Evolutionary conservation across 202 grass and related monocot genomes (phyloP).

Genomic region (Eragrostis tef): DNA sequence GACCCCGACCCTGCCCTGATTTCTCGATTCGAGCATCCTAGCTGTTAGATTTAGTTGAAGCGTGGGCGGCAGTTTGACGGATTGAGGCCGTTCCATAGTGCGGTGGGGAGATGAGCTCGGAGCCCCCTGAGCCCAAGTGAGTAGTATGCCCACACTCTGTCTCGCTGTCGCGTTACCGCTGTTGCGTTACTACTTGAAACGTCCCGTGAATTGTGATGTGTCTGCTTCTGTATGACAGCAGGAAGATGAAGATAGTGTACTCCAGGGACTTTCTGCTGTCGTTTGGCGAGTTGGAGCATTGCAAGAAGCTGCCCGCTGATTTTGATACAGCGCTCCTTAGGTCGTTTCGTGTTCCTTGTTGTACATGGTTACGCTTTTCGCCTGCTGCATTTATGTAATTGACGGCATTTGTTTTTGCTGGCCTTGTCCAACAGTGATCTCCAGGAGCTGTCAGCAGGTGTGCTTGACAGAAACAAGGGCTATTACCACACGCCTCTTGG

Average conservation of each 20-base stretch:
- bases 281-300: conserved; percentile 57
- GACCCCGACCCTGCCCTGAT: not conserved
- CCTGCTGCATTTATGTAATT: not conserved
- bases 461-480: conserved; percentile 55
- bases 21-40: conserved; percentile 16
- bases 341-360: conserved; percentile 40
- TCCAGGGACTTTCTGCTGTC: conserved; percentile 81
- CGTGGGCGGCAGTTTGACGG: too few relatives aligned
- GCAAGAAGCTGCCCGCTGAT: conserved; percentile 74
- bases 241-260: conserved; percentile 62
- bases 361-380: not conserved
- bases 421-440: conserved; percentile 49
- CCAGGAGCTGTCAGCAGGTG: conserved; percentile 49
- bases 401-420: not conserved
- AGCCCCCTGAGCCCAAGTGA: conserved; percentile 31
- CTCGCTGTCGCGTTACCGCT: not conserved
- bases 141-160: not conserved
- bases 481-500: conserved; percentile 46
- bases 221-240: not conserved
- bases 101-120: conserved; percentile 39
- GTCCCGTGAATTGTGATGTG: not conserved
- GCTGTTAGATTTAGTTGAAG: conserved; percentile 25
- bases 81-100: not conserved
- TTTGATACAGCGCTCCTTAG: conserved; percentile 67
- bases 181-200: not conserved